Conservation (phyloP, 2,329 filamentous ascomycete genomes). For the Amylocarpus encephaloides region DNA sequence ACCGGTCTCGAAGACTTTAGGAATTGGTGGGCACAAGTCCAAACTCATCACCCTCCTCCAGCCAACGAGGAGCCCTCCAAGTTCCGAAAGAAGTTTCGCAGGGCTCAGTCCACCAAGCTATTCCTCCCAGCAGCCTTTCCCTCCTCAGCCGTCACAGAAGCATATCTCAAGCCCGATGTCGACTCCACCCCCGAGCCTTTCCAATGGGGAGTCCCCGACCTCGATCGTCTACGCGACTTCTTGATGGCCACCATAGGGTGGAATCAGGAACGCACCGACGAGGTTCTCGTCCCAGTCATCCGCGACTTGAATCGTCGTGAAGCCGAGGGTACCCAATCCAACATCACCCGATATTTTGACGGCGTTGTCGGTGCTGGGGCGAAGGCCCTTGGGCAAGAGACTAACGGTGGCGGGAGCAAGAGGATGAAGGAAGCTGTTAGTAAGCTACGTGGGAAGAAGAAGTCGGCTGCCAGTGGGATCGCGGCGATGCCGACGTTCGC, state of each 20-base stretch:
- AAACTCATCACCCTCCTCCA: constrained; percentile 51
- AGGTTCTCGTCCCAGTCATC: constrained; percentile 92
- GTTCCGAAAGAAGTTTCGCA: constrained; percentile 84
- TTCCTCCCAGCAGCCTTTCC: constrained; percentile 82
- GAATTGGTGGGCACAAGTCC: constrained; percentile 81
- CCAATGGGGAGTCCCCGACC: constrained; percentile 92
- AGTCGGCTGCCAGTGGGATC: background rate
- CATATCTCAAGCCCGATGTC: constrained; percentile 82
- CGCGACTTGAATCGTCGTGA: constrained; percentile 88
- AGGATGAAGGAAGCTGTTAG: constrained; percentile 71
- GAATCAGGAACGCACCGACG: constrained; percentile 85
- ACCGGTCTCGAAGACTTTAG: constrained; percentile 65
- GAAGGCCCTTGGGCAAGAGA: constrained; percentile 58
- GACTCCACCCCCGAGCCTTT: constrained; percentile 73
- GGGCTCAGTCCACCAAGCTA: constrained; percentile 70
- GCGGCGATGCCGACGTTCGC: constrained; percentile 23
- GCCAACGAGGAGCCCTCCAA: constrained; percentile 56
- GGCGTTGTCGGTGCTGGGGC: constrained; percentile 59
- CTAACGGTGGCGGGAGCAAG: constrained; percentile 58
- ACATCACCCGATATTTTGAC: constrained; percentile 89
- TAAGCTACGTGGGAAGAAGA: constrained; percentile 51
- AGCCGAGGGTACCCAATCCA: constrained; percentile 86
- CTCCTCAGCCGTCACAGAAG: constrained; percentile 67
- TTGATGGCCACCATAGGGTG: constrained; percentile 91
- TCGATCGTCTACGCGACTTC: constrained; percentile 76